These are phyloP conservation scores for Corynespora cassiicola DNA, from an alignment of 2,329 filamentous ascomycete genomes.

Conservation along the genomic window DNA sequence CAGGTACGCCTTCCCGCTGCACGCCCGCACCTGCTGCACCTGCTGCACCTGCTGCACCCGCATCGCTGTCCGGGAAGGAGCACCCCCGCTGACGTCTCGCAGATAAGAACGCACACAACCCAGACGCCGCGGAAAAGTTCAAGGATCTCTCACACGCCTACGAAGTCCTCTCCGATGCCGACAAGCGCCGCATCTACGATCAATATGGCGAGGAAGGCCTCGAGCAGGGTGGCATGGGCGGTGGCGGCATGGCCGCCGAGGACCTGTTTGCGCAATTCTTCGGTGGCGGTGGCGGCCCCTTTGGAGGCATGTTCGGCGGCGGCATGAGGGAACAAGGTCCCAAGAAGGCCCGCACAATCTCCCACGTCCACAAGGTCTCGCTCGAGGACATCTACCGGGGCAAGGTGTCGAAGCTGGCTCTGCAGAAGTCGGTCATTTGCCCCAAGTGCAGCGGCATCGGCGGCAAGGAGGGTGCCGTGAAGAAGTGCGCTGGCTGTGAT, in stretches of 20 bases:
- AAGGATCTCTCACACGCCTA: constrained; percentile 97
- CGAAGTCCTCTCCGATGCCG: constrained; percentile 88
- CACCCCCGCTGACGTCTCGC: constrained; percentile 20
- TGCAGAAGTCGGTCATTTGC: constrained; percentile 98
- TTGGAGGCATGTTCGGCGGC: constrained; percentile 66
- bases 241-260: constrained; percentile 89
- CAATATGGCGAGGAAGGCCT: constrained; percentile 97
- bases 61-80: no score
- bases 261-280: constrained; percentile 98
- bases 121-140: constrained; percentile 94
- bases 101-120: constrained; percentile 98
- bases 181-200: constrained; percentile 93
- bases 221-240: constrained; percentile 80
- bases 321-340: constrained; percentile 83
- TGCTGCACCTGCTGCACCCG: no score
- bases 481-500: constrained; percentile 88
- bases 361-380: constrained; percentile 97
- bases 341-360: constrained; percentile 91
- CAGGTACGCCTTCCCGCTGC: constrained; percentile 63
- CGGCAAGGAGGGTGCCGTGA: constrained; percentile 97
- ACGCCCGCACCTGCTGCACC: no score
- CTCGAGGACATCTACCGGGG: constrained; percentile 98
- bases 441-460: constrained; percentile 91
- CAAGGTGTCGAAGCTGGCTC: constrained; percentile 95
- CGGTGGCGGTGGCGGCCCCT: constrained; percentile 72